Percentiles rank a stretch among this genome's conserved stretches.
phyloP scores from a whole-genome alignment of 139 green algal genomes.

The Mychonastes homosphaera region DNA sequence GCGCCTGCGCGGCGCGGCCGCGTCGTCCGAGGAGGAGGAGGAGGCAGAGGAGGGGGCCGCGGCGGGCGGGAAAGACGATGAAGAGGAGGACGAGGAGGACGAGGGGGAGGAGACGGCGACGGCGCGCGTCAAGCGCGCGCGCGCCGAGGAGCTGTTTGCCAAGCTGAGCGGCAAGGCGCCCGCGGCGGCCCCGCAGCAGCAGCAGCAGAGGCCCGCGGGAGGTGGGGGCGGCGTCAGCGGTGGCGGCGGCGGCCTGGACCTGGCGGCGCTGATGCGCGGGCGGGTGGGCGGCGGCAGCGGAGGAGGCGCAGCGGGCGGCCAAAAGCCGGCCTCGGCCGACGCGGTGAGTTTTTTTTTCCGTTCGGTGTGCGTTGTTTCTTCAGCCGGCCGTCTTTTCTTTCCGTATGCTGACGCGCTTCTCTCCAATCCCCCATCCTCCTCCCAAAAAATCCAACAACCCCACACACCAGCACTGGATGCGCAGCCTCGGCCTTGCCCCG shows the following conservation, averaged over 20 bases:
- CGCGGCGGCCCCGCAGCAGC: slow-evolving; percentile 9
- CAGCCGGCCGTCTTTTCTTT: background rate
- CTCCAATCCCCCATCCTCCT: too few relatives aligned
- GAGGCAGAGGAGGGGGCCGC: background rate
- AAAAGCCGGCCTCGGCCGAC: slow-evolving; percentile 10
- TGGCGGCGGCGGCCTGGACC: background rate
- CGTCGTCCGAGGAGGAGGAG: background rate
- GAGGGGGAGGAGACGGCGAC: slow-evolving; percentile 12
- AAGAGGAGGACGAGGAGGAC: slow-evolving; percentile 2
- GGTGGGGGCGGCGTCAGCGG: background rate
- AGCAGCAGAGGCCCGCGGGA: slow-evolving; percentile 9
- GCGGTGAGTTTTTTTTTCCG: too few relatives aligned
- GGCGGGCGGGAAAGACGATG: background rate
- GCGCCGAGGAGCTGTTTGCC: too few relatives aligned
- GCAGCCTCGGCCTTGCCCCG: slow-evolving; percentile 24
- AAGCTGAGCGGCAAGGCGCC: too few relatives aligned
- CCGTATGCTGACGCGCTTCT: background rate
- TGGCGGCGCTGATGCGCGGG: background rate
- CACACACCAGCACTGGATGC: slow-evolving; percentile 34
- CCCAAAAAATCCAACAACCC: background rate
- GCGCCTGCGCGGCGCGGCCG: background rate
- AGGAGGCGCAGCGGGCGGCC: background rate
- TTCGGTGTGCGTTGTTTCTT: slow-evolving; percentile 23
- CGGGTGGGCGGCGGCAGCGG: background rate
- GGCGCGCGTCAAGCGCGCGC: slow-evolving; percentile 24